These are phyloP conservation scores for Linnemannia zychae DNA, from an alignment of 192 early-diverging fungal genomes.

Conservation along the genomic window DNA sequence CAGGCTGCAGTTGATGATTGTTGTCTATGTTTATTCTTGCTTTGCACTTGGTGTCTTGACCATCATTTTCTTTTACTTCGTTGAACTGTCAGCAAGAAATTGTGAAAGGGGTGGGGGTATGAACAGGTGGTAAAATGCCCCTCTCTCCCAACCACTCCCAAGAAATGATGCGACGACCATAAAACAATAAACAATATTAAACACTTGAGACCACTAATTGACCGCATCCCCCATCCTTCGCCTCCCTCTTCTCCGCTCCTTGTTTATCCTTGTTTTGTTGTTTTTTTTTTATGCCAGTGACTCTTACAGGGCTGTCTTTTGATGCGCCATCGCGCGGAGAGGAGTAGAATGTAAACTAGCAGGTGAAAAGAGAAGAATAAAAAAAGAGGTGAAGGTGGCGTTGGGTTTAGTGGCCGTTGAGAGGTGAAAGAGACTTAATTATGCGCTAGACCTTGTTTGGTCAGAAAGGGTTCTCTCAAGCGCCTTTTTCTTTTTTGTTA, in stretches of 20 bases:
- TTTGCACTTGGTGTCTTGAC: not conserved
- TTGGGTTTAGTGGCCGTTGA: not conserved
- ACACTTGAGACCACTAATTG: not conserved
- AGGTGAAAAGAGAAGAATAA: not conserved
- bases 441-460: not conserved
- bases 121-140: no score
- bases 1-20: not conserved
- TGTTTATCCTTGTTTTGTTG: not conserved
- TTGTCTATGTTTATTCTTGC: not conserved
- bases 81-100: no score
- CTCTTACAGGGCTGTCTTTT: conserved; percentile 26
- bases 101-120: no score
- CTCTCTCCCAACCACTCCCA: not conserved
- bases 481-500: conserved; percentile 3
- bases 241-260: not conserved
- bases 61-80: not conserved
- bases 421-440: not conserved
- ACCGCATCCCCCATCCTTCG: not conserved
- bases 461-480: not conserved
- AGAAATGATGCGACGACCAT: not conserved
- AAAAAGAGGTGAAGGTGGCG: no score
- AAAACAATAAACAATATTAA: not conserved
- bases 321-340: conserved; percentile 31
- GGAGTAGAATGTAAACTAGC: conserved; percentile 39
- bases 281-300: not conserved